Conservation (phyloP, 2,329 filamentous ascomycete genomes). For the Talaromyces atroroseus region DNA sequence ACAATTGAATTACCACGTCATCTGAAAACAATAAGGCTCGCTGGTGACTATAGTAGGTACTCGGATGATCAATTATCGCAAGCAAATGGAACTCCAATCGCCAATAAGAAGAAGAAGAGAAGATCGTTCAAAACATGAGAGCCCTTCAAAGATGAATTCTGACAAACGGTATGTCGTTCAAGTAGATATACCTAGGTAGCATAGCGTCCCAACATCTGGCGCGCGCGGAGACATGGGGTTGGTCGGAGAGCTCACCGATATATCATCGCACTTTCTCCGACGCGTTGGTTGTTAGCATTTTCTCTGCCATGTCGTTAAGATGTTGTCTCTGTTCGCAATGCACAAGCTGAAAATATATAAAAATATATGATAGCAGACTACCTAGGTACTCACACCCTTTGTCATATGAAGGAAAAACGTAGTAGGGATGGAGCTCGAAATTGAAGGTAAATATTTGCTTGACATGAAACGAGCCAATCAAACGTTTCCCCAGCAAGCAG, state of each 20-base stretch:
- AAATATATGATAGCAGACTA: too few relatives aligned
- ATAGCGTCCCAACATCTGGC: neutral
- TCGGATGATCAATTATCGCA: neutral
- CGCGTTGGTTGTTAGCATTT: neutral
- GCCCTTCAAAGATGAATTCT: neutral
- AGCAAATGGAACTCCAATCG: neutral
- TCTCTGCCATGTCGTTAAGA: neutral
- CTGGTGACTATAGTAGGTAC: neutral
- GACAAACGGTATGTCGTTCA: neutral
- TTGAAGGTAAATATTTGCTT: neutral
- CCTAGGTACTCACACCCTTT: too few relatives aligned
- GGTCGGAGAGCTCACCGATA: slow-evolving; percentile 3
- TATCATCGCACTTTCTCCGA: slow-evolving; percentile 12
- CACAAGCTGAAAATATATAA: neutral
- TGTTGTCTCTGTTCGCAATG: neutral
- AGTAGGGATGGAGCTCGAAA: neutral
- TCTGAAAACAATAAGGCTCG: too few relatives aligned
- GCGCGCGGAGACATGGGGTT: neutral
- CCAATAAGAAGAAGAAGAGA: neutral
- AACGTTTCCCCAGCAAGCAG: neutral
- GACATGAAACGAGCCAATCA: neutral
- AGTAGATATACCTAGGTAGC: neutral
- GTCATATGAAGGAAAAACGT: too few relatives aligned
- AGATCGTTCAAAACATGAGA: too few relatives aligned
- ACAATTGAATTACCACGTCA: too few relatives aligned